Evolutionary conservation across 352 stramenopile genomes (phyloP).

Genomic region (Pythium graminicola): DNA sequence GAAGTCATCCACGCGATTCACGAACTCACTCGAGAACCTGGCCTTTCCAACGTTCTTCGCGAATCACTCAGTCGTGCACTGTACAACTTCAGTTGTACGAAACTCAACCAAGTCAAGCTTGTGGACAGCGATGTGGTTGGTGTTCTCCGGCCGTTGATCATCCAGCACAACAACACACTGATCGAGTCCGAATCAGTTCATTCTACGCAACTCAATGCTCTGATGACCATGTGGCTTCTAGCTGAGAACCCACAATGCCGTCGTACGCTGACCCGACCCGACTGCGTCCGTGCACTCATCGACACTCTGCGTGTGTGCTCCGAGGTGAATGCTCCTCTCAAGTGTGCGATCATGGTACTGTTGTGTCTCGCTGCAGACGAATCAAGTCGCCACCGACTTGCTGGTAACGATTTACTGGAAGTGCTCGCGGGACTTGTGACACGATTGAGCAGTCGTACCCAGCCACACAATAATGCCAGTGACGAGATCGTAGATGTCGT

Average conservation of each 20-base stretch:
- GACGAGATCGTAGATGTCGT: constrained; percentile 21
- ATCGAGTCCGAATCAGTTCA: constrained; percentile 4
- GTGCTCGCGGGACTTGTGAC: constrained; percentile 31
- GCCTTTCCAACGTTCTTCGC: constrained; percentile 23
- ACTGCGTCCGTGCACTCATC: constrained; percentile 42
- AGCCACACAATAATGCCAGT: too few species aligned
- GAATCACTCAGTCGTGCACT: constrained; percentile 46
- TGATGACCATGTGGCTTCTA: constrained; percentile 47
- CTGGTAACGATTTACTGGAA: constrained; percentile 29
- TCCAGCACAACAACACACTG: background rate
- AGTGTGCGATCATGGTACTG: constrained; percentile 36
- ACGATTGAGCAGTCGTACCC: background rate
- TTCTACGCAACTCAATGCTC: constrained; percentile 35
- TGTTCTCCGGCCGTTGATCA: constrained; percentile 31
- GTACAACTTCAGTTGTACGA: constrained; percentile 62
- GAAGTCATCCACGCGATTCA: constrained; percentile 56
- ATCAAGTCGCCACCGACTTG: constrained; percentile 38
- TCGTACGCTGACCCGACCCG: constrained; percentile 35
- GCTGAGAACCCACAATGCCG: constrained; percentile 46
- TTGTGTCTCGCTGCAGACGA: constrained; percentile 29
- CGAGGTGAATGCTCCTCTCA: constrained; percentile 28
- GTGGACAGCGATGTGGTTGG: constrained; percentile 40
- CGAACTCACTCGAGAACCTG: constrained; percentile 37
- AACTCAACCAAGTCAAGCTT: constrained; percentile 62
- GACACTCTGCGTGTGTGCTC: constrained; percentile 28